Evolutionary conservation across 2,329 filamentous ascomycete genomes (phyloP).

Genomic region (Phialophora chinensis): DNA sequence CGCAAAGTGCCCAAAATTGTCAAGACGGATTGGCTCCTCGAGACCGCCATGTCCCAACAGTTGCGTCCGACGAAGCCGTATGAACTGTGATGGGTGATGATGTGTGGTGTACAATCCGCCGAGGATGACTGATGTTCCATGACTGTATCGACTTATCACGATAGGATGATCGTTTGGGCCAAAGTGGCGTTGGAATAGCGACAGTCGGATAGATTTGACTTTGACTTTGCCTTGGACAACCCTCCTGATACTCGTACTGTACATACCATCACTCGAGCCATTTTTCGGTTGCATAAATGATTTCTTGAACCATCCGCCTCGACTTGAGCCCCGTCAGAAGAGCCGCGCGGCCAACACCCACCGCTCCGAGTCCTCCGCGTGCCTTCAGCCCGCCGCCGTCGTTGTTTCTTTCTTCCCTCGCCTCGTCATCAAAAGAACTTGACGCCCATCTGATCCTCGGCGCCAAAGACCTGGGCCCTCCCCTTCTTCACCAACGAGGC

Average conservation of each 20-base stretch:
- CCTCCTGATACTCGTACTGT: no score
- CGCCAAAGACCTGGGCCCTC: constrained; percentile 91
- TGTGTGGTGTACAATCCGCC: not conserved
- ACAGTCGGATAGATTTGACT: not conserved
- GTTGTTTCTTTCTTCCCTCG: not conserved
- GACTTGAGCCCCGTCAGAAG: not conserved
- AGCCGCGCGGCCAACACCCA: not conserved
- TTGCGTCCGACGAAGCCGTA: constrained; percentile 71
- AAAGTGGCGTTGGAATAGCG: not conserved
- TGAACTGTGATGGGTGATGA: constrained; percentile 42
- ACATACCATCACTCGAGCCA: no score
- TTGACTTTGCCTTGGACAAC: not conserved
- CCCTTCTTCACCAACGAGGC: constrained; percentile 84
- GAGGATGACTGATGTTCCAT: constrained; percentile 1
- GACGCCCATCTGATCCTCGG: constrained; percentile 84
- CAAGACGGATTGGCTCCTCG: constrained; percentile 84
- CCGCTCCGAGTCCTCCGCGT: not conserved
- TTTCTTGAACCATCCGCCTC: no score
- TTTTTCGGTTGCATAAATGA: no score
- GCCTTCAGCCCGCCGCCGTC: not conserved
- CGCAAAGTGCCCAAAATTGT: constrained; percentile 84
- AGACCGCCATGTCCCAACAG: constrained; percentile 87
- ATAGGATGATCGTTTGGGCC: not conserved
- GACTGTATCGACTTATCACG: constrained; percentile 1
- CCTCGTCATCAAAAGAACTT: constrained; percentile 80